Base-by-base conservation (phyloP, 1,139 yeast species). In the Hemisphaericaspora lyxosophila region DNA sequence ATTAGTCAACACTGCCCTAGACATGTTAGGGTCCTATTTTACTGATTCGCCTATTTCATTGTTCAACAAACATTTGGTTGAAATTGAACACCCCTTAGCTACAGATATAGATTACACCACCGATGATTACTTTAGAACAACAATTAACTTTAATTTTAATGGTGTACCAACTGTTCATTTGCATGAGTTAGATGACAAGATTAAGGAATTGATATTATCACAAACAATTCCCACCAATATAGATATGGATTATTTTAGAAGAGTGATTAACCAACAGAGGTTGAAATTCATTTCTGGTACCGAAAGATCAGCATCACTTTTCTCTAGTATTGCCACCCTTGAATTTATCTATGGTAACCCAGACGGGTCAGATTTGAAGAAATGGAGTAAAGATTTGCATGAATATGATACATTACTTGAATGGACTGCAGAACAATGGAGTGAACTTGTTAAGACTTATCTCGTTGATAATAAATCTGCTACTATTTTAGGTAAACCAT, bases 51-150 rank as follows among this genome's bases (percentile, higher is more conserved):
- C 95, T 9, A 75, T 84, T 51, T 75, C 95, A 3, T 63, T 84
- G 7, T 73, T 87, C 46, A 78, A 80, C 45, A 79, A 78, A 52
- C 64, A 75, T 40, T 70, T 92, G 48, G 86, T 90, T 13, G 97
- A 92, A 54, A 75, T 85, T 38, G 88, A 82, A 29, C 79, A 85
- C 36, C 97, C 98, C 0, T 64, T 80, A 40, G 94, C 97, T 3
- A 82, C 90, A 9, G 82, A 80, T 26, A 70, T 85, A 5, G 80
- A 75, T 28, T 82, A 72, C 50, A 75, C 78, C 50, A 82, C 92
- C 1, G 92, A 85, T 49, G 87, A 82, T 52, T 89, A 74, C 57
- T 61, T 75, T 35, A 70, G 77, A 42, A 74, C 85, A 1, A 78
- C 77, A 7, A 60, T 85, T 25, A 77, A 77, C 48, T 59, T 89